Evolutionary conservation across 2,329 filamentous ascomycete genomes (phyloP).

Genomic region (Allantophomopsis cytisporea): DNA sequence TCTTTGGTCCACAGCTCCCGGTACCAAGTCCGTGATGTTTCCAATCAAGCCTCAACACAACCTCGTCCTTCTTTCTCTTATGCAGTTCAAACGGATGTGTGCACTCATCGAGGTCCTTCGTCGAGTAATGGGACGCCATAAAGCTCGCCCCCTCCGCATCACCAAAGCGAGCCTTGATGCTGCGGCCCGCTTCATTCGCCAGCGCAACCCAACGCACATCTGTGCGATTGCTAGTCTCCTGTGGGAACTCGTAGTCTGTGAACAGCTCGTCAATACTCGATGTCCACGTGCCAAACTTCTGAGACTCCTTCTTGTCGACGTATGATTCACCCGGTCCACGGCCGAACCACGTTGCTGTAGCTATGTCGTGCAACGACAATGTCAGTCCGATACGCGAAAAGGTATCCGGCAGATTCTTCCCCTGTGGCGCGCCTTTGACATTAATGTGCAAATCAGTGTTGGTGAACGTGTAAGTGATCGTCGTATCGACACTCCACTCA

Average conservation of each 20-base stretch:
- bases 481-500: constrained; percentile 40
- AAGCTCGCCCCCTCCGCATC: constrained; percentile 38
- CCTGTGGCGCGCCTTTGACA: constrained; percentile 31
- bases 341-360: constrained; percentile 46
- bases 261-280: constrained; percentile 34
- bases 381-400: constrained; percentile 50
- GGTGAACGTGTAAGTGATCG: constrained; percentile 40
- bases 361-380: constrained; percentile 25
- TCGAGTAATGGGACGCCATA: constrained; percentile 39
- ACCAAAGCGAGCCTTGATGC: constrained; percentile 31
- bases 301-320: constrained; percentile 48
- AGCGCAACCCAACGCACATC: constrained; percentile 48
- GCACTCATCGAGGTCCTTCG: constrained; percentile 35
- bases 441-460: constrained; percentile 32
- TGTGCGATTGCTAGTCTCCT: constrained; percentile 52
- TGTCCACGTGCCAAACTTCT: constrained; percentile 40
- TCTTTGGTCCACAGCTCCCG: constrained; percentile 46
- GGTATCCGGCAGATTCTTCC: constrained; percentile 34
- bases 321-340: constrained; percentile 55
- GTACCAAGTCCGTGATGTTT: constrained; percentile 49
- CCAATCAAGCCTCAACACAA: constrained; percentile 44
- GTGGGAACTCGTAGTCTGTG: constrained; percentile 52
- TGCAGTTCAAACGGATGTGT: constrained; percentile 47
- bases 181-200: constrained; percentile 12
- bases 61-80: constrained; percentile 32